Evolutionary conservation across 164 flowering plant species (phyloP), one percentile per base, ranked within the genome.

Genomic region (Stephania cephalantha): DNA sequence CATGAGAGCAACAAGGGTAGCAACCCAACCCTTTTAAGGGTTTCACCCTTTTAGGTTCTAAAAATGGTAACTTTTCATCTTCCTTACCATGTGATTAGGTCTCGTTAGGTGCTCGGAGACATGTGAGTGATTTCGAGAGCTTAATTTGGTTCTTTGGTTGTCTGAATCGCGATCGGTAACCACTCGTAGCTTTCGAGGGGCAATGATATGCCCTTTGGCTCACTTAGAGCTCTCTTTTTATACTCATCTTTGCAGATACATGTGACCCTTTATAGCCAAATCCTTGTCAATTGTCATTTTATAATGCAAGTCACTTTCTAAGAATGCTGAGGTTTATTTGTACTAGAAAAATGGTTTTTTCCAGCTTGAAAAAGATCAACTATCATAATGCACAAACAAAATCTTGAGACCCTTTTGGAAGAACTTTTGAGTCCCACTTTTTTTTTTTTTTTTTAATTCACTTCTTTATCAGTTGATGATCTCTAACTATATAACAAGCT

Each of bases 1-100:
- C 82, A 80, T 80, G 79, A 73, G 70, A 61, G 73, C 69, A n/a
- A 79, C 5, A 78, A 74, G 75, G 67, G 52, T 68, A 42, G 35
- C 31, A 67, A 35, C 55, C 66, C 31, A 67, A 35, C 55, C 66
- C 73, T 20, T 46, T 72, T 70, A 46, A 12, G 7, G 6, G 66
- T 61, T 50, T n/a, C 25, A 25, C 50, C 9, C 71, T 55, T 70
- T 30, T 63, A 78, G 31, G n/a, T 35, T 70, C 46, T 35, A 35
- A 35, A 35, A 35, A 2, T 65, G 11, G 12, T n/a, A 45, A 25
- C 55, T 69, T 75, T 68, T 71, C 7, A 44, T 68, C 31, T 55
- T 42, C 70, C 17, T 12, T 29, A n/a, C 2, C 72, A 55, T 46
- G 74, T 74, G 79, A 70, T 70, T 44, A 73, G 76, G 30, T 58